Base-by-base conservation (phyloP, 768 basidiomycete genomes). In the Lactarius evosmus region DNA sequence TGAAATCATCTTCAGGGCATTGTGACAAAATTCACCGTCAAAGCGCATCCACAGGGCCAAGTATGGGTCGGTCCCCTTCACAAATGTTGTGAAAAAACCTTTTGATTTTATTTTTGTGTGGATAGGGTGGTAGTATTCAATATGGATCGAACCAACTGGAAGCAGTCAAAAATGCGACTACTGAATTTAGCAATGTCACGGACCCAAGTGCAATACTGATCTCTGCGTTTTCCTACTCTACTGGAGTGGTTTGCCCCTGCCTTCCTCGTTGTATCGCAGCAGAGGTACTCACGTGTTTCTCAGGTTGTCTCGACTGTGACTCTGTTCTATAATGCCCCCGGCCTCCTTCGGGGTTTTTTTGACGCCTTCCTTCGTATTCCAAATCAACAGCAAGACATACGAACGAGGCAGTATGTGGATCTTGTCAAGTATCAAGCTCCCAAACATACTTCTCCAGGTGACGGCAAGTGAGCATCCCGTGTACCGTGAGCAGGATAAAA, bases 311-410 rank as follows among this genome's bases (percentile, higher is more conserved):
- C n/a, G 11, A 58, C 22, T 25, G 30, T 34, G 11, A 16, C 11
- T 34, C 4, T 85, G 25, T 86, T 85, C 71, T 85, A 86, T 67
- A 80, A 85, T 67, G 81, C 67, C 0, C 83, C 83, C 17, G 74
- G 65, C 0, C 76, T 76, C 2, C 81, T 79, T 0, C 53, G 69
- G 0, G 80, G 79, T 6, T 75, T 80, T n/a, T 83, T 82, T 60
- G 81, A 83, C 58, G 74, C 72, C 8, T 81, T 82, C 68, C 65
- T 81, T n/a, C 70, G 72, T 2, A 77, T 82, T 32, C 76, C 77
- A 7, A 57, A 67, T 16, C 33, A 80, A 49, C 19, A 49, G 9
- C 46, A n/a, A 19, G 46, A 49, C 19, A 25, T 49, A 16, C 6
- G 7, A 25, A 49, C 7, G 17, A 49, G 46, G 7, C 19, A 7